Percentiles rank a stretch among this genome's conserved stretches.
Conservation (phyloP, 2,329 filamentous ascomycete genomes). For the Sclerotinia minor region DNA sequence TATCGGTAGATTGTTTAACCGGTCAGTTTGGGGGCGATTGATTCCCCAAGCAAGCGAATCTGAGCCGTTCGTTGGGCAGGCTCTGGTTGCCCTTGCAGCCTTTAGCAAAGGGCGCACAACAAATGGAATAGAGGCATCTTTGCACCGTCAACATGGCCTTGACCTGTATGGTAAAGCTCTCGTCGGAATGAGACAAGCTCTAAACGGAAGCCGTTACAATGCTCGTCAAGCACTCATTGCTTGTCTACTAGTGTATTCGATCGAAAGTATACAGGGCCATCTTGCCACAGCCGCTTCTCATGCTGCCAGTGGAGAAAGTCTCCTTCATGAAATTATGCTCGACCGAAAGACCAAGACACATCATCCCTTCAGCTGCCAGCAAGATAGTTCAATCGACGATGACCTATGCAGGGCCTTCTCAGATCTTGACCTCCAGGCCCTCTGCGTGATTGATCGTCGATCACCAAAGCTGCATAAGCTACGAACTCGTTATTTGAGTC, state of each 20-base stretch:
- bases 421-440: slow-evolving; percentile 23
- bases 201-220: slow-evolving; percentile 13
- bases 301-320: slow-evolving; percentile 22
- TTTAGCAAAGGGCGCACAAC: slow-evolving; percentile 25
- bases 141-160: slow-evolving; percentile 23
- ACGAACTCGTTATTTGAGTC: slow-evolving; percentile 16
- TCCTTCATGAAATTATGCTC: slow-evolving; percentile 15
- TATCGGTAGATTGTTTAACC: slow-evolving; percentile 29
- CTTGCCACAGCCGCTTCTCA: slow-evolving; percentile 21
- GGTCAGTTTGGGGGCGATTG: slow-evolving; percentile 29
- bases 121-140: not conserved
- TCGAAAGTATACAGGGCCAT: slow-evolving; percentile 26
- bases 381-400: slow-evolving; percentile 20
- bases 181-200: slow-evolving; percentile 20
- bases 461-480: not conserved
- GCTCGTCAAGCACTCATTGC: slow-evolving; percentile 22
- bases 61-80: slow-evolving; percentile 31
- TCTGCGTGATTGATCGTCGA: slow-evolving; percentile 22
- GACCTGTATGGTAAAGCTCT: slow-evolving; percentile 23
- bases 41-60: slow-evolving; percentile 31
- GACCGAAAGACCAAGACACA: not conserved
- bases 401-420: slow-evolving; percentile 20
- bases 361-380: not conserved
- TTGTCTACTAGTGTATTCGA: slow-evolving; percentile 26
- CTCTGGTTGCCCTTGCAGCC: slow-evolving; percentile 32